These are phyloP conservation scores for Diplodia seriata DNA, from an alignment of 2,329 filamentous ascomycete genomes.

Conservation along the genomic window DNA sequence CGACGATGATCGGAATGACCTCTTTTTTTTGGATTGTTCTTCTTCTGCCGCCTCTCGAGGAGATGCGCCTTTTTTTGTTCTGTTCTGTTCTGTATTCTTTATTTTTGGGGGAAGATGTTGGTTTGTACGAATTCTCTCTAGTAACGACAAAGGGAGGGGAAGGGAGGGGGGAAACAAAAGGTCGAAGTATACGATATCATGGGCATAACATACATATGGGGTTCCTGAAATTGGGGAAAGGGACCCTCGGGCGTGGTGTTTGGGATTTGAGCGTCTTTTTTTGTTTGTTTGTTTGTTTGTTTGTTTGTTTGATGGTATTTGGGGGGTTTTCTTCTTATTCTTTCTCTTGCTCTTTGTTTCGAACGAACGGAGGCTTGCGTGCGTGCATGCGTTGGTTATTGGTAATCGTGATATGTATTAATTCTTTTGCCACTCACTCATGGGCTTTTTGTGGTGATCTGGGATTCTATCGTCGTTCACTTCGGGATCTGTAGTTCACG, in stretches of 20 bases:
- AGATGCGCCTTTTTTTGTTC: background rate
- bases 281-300: background rate
- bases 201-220: conserved; percentile 11
- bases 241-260: background rate
- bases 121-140: background rate
- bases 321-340: background rate
- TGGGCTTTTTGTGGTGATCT: too few relatives aligned
- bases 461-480: too few relatives aligned
- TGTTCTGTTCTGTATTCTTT: background rate
- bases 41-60: background rate
- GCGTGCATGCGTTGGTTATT: background rate
- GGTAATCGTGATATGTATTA: background rate
- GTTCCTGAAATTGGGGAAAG: too few relatives aligned
- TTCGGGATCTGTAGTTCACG: too few relatives aligned
- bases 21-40: background rate
- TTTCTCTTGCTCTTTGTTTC: too few relatives aligned
- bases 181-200: conserved; percentile 32
- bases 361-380: background rate
- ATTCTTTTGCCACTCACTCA: background rate
- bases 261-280: background rate
- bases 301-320: background rate
- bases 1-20: too few relatives aligned
- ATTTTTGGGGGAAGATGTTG: background rate
- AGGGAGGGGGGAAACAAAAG: background rate
- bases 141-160: conserved; percentile 30